Conservation (phyloP, 2,329 filamentous ascomycete genomes). For the Cladophialophora yegresii region DNA sequence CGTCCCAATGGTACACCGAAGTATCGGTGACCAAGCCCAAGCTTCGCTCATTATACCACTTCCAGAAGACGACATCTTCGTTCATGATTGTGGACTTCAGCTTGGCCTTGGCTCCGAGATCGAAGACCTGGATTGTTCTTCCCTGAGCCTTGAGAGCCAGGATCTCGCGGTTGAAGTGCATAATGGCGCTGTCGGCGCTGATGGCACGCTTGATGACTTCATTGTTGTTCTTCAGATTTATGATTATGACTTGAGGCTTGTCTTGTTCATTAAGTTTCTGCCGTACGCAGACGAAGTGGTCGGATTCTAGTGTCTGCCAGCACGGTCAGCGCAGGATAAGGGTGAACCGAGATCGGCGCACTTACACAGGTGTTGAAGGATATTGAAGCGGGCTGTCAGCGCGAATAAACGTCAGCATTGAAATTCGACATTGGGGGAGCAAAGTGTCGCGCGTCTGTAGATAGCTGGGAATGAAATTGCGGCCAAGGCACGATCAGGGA, state of each 20-base stretch:
- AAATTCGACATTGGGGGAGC: not conserved
- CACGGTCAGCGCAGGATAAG: slow-evolving; percentile 32
- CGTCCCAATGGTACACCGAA: slow-evolving; percentile 96
- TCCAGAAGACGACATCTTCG: slow-evolving; percentile 98
- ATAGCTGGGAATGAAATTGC: slow-evolving; percentile 32
- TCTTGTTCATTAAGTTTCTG: slow-evolving; percentile 85
- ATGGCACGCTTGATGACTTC: slow-evolving; percentile 92
- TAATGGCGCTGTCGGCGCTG: slow-evolving; percentile 99
- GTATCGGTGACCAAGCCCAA: slow-evolving; percentile 88
- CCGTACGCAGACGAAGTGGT: slow-evolving; percentile 92
- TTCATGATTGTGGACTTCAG: slow-evolving; percentile 95
- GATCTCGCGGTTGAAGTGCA: slow-evolving; percentile 96
- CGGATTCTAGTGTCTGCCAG: slow-evolving; percentile 89
- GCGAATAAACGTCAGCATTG: slow-evolving; percentile 36
- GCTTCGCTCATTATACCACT: slow-evolving; percentile 91
- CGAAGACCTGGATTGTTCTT: slow-evolving; percentile 95
- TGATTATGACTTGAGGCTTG: slow-evolving; percentile 90
- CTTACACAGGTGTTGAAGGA: slow-evolving; percentile 85
- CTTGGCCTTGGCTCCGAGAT: slow-evolving; percentile 88
- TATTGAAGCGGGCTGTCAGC: slow-evolving; percentile 66
- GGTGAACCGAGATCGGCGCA: slow-evolving; percentile 35
- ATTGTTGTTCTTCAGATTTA: slow-evolving; percentile 97
- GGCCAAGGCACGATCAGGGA: slow-evolving; percentile 19
- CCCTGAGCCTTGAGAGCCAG: slow-evolving; percentile 95
- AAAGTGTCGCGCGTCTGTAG: slow-evolving; percentile 2